Evolutionary conservation across 768 basidiomycete genomes (phyloP), one percentile per base, ranked within the genome.

Genomic region (Mycena olivaceomarginata): DNA sequence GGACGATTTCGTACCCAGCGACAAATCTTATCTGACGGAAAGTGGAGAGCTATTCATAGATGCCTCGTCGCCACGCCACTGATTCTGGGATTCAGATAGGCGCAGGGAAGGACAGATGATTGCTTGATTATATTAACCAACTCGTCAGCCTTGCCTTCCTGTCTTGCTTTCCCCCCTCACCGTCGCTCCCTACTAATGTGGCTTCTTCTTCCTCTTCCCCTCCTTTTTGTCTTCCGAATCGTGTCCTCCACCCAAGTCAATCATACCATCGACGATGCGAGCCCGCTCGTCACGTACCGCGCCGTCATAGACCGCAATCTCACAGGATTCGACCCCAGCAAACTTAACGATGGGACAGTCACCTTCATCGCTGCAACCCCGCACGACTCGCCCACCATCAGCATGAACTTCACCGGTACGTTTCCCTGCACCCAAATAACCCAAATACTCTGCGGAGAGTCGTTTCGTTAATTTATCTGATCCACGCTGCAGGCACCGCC

Each of bases 381-480:
- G 1, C 11, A 60, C 31, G 43, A 43, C 57, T 70, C 69, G 41
- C 45, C 69, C 3, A 70, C 69, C 16, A 70, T 70, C 10, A 46
- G 69, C 43, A 60, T 70, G 22, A 60, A 46, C 46, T 70, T 70
- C 69, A 62, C 57, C 18, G 69, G 69, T 69, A 40, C 22, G 57
- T 6, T 31, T 2, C 31, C 22, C 5, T 9, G 9, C 2, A 12
- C 25, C 25, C 25, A 56, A 45, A 45, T 37, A 20, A 0, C 10
- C 11, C 7, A 37, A 10, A 7, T 25, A 25, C 25, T 25, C 25
- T 25, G 25, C 25, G 2, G 25, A 25, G 25, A 25, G 25, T 2
- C 25, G 2, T 25, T 25, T 25, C 25, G 11, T 11, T 37, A 31
- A 5, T 13, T 16, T 37, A 9, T 15, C 15, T 10, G 12, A 3